phyloP scores from a whole-genome alignment of 2,329 filamentous ascomycete genomes.

The Gnomoniopsis sp. region DNA sequence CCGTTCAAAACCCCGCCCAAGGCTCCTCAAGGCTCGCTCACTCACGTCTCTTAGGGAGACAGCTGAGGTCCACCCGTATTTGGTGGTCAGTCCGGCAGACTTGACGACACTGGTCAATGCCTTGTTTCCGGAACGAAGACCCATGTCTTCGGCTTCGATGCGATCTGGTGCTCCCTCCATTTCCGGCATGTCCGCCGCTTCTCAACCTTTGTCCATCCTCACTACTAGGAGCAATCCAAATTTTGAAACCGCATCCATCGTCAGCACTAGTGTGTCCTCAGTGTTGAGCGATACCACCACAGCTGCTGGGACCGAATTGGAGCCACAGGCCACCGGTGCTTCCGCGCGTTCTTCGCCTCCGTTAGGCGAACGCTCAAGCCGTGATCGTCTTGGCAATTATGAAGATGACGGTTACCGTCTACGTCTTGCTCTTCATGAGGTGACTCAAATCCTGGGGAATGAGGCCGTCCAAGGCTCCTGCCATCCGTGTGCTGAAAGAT shows the following conservation, averaged over 20 bases:
- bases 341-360: constrained; percentile 55
- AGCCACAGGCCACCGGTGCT: constrained; percentile 48
- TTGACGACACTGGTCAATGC: constrained; percentile 77
- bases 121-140: constrained; percentile 73
- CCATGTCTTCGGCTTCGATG: constrained; percentile 61
- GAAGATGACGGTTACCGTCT: constrained; percentile 65
- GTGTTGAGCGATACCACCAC: constrained; percentile 67
- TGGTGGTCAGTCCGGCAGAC: constrained; percentile 77
- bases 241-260: constrained; percentile 65
- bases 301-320: constrained; percentile 60
- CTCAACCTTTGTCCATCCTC: constrained; percentile 62
- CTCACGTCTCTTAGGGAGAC: constrained; percentile 72
- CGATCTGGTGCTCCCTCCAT: constrained; percentile 65
- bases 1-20: constrained; percentile 45
- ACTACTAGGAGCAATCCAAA: constrained; percentile 45
- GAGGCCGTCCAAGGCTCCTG: constrained; percentile 65
- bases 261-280: constrained; percentile 71
- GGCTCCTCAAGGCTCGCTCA: constrained; percentile 67
- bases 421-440: constrained; percentile 66
- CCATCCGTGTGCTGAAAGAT: constrained; percentile 78
- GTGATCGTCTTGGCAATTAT: constrained; percentile 46
- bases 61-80: constrained; percentile 73
- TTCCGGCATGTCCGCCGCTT: constrained; percentile 66
- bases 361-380: constrained; percentile 40
- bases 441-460: constrained; percentile 62